Base-by-base conservation (phyloP, 2,329 filamentous ascomycete genomes). In the Penicillium sp. region DNA sequence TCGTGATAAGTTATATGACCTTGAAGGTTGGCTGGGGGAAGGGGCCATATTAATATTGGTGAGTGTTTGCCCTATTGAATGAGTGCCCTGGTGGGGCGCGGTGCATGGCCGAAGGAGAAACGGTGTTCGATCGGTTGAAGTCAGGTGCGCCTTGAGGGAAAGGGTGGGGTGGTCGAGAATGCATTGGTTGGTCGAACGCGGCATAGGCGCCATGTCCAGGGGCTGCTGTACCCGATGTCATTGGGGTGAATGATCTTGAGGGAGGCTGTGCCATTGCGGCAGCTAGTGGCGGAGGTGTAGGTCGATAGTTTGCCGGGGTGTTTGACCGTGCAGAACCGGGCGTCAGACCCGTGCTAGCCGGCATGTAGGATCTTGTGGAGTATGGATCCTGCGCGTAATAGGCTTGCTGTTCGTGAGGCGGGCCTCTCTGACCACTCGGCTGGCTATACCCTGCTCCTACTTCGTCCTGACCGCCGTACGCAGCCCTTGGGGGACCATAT, bases 11-110 rank as follows among this genome's bases (percentile, higher is more conserved):
- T 10, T 22, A 22, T 45, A 25, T 18, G 12, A 8, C 29, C 16
- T 25, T 19, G 16, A 14, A 12, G 16, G 12, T 37, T 16, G 11
- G 10, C 14, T 36, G 9, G 7, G 6, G 1, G 9, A 13, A 19
- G 12, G 16, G 16, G 12, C 10, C 25, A 10, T 16, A 36, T 60
- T 36, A 62, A 27, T 54, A 56, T 37, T 55, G 59, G 30, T 62
- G 46, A 1, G 59, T 56, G 28, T 61, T 50, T 39, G 58, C 29
- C n/a, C 59, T 53, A 18, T 61, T 55, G 49, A 66, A 64, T 7
- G 52, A 49, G 34, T 58, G 55, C 11, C 54, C 52, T 7, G 62
- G 57, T 11, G 58, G 46, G 13, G 48, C 49, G 28, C 55, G 51
- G 31, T 61, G 55, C 54, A 62, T 62, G 11, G 46, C 55, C 1